Base-by-base conservation (phyloP, 306 rosid species). In the Vigna radiata region DNA sequence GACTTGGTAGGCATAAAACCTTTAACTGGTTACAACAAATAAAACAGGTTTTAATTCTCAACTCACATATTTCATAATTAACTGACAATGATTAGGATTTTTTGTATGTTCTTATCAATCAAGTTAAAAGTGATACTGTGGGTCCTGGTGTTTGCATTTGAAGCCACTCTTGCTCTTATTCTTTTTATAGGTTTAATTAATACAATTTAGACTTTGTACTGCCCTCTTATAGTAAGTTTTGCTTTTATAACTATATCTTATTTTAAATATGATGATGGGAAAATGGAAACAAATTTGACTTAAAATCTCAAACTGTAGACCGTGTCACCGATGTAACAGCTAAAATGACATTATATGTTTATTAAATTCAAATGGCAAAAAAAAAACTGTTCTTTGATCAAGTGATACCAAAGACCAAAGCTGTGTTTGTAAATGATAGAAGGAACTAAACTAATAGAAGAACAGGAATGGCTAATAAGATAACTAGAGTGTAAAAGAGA, bases 121-220 rank as follows among this genome's bases (percentile, higher is more conserved):
- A 68, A 33, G 13, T n/a, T n/a, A 59, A 64, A 55, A 74, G 76
- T 41, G 52, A 17, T 52, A 68, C 39, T 12, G 19, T 39, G 55
- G 67, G 31, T 41, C 44, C 59, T 75, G 13, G 73, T 29, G 68
- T 61, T 62, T 54, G 47, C 85, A 68, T 68, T 64, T 76, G 31
- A 17, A 25, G 49, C 49, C 65, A 18, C 7, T 39, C 36, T 53
- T 50, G n/a, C 41, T 16, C 56, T 71, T 62, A 62, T 23, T 49
- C 72, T 63, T 64, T 15, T 25, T 21, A 76, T 48, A 11, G 54
- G 55, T 48, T 53, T 27, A 60, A 31, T 48, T 48, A 62, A 41
- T 17, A 21, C 10, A 75, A 25, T 31, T 79, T 18, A 48, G 33
- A 72, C 8, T 70, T 33, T 71, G 49, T 2, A 46, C 39, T n/a